Conservation (phyloP, 1,284 basidiomycete species). For the Grifola frondosa region DNA sequence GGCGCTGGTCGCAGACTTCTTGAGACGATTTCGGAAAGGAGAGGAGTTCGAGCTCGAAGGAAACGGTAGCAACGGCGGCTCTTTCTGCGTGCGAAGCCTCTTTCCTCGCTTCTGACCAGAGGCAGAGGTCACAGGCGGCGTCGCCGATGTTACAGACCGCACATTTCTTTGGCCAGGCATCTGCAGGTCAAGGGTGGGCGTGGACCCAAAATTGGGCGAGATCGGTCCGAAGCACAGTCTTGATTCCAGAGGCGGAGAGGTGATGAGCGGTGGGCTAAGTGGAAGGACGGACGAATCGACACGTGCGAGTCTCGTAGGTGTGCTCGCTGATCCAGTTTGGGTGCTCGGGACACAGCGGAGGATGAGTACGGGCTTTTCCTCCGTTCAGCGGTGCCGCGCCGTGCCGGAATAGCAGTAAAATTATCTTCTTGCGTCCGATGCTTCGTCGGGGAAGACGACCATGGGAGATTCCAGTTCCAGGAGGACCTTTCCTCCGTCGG, state of each 20-base stretch:
- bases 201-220: conserved; percentile 17
- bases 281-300: conserved; percentile 32
- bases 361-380: conserved; percentile 16
- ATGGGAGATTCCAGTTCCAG: conserved; percentile 23
- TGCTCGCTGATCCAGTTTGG: background rate
- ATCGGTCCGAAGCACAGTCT: conserved; percentile 32
- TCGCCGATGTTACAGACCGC: background rate
- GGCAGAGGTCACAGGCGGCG: background rate
- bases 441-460: conserved; percentile 20
- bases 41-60: conserved; percentile 21
- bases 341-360: conserved; percentile 6
- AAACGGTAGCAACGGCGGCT: conserved; percentile 27
- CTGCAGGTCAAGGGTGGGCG: conserved; percentile 15
- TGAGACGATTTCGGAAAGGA: conserved; percentile 24
- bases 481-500: conserved; percentile 8
- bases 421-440: conserved; percentile 20
- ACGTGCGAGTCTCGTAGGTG: conserved; percentile 10
- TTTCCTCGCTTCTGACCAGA: conserved; percentile 8
- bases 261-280: conserved; percentile 32
- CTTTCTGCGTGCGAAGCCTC: conserved; percentile 23
- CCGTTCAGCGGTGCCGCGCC: conserved; percentile 21
- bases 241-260: conserved; percentile 35
- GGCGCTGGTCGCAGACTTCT: conserved; percentile 15
- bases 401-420: conserved; percentile 31
- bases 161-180: background rate